Conservation (phyloP, 371 early-diverging fungal genomes). For the Umbelopsis sp. region DNA sequence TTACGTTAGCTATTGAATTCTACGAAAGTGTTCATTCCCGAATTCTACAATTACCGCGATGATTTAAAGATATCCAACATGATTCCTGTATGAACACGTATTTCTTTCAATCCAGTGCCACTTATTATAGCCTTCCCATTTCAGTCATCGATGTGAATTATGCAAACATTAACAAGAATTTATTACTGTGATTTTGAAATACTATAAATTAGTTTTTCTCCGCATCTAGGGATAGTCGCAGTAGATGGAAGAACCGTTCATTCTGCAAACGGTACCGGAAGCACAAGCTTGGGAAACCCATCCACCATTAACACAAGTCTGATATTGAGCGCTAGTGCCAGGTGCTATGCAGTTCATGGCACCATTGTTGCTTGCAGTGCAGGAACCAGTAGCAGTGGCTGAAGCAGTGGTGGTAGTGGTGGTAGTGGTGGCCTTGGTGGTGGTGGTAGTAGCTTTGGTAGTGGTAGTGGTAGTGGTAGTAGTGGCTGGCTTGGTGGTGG, state of each 20-base stretch:
- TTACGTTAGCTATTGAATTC: too few relatives aligned
- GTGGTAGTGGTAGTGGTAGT: slow-evolving; percentile 3
- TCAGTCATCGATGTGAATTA: too few relatives aligned
- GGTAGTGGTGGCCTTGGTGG: background rate
- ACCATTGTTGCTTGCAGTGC: slow-evolving; percentile 19
- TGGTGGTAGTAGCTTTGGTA: background rate
- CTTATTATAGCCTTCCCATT: too few relatives aligned
- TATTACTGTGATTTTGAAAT: background rate
- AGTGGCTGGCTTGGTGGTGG: background rate
- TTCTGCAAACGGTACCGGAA: slow-evolving; percentile 11
- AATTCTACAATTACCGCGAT: too few relatives aligned
- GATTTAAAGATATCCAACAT: too few relatives aligned
- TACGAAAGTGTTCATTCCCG: too few relatives aligned
- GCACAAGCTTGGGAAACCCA: slow-evolving; percentile 8
- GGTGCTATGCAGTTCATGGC: slow-evolving; percentile 12
- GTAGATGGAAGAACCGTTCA: slow-evolving; percentile 1
- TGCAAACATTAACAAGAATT: too few relatives aligned
- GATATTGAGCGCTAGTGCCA: background rate
- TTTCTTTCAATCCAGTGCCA: too few relatives aligned
- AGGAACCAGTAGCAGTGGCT: slow-evolving; percentile 2
- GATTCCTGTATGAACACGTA: too few relatives aligned
- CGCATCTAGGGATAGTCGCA: slow-evolving; percentile 7
- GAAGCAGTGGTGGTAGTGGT: slow-evolving; percentile 12
- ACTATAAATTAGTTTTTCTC: background rate
- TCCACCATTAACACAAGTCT: slow-evolving; percentile 17